phyloP scores from a whole-genome alignment of 2,329 filamentous ascomycete species.

The Penicillium aurantiogriseum region DNA sequence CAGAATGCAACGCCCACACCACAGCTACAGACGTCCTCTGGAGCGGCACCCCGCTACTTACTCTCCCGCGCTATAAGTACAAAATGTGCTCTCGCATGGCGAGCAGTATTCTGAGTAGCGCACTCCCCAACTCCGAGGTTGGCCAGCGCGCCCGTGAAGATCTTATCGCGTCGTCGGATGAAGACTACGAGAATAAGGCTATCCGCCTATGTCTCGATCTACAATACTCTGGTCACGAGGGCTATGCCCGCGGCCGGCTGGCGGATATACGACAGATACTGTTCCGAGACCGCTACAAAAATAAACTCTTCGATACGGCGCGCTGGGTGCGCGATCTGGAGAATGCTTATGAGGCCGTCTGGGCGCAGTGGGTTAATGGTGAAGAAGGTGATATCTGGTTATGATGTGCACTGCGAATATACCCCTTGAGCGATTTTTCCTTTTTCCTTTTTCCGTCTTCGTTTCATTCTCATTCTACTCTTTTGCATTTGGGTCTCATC shows the following conservation, averaged over 20 bases:
- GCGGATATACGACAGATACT: conserved; percentile 76
- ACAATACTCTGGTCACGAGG: conserved; percentile 52
- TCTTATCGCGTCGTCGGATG: conserved; percentile 73
- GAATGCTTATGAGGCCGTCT: conserved; percentile 81
- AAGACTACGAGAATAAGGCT: conserved; percentile 79
- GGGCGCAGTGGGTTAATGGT: conserved; percentile 81
- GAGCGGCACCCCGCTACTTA: conserved; percentile 91
- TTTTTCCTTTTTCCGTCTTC: conserved; percentile 3
- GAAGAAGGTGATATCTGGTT: conserved; percentile 93
- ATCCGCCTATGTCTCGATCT: conserved; percentile 65
- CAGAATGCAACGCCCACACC: conserved; percentile 97
- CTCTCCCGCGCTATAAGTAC: conserved; percentile 85
- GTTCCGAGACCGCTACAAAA: conserved; percentile 80
- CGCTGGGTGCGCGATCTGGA: conserved; percentile 92
- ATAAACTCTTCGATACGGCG: conserved; percentile 84
- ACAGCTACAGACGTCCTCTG: conserved; percentile 95
- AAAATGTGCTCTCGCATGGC: conserved; percentile 99
- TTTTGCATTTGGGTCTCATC: conserved; percentile 4
- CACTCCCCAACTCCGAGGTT: conserved; percentile 69
- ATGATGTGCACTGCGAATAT: conserved; percentile 40
- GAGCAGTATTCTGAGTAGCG: conserved; percentile 87
- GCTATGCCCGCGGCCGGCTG: conserved; percentile 59
- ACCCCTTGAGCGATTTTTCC: conserved; percentile 37
- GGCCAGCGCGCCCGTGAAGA: conserved; percentile 68
- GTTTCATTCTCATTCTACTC: not conserved